Conservation (phyloP, 257 asterid species). For the Coffea eugenioides region DNA sequence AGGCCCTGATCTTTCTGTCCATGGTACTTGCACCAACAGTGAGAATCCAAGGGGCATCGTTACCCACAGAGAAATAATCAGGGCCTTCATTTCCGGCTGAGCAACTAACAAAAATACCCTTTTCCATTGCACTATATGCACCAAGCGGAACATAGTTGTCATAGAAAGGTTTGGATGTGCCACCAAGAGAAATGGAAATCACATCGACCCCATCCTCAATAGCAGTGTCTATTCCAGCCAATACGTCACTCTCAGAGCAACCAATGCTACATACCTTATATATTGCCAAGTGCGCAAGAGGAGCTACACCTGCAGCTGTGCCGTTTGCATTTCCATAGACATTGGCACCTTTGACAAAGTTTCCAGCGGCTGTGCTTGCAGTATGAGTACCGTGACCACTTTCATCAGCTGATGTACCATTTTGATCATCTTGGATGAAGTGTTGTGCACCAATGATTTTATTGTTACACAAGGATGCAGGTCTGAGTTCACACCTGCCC, state of each 20-base stretch:
- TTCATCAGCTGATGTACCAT: too few species aligned
- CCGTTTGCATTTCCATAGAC: constrained; percentile 21
- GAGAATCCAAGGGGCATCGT: constrained; percentile 23
- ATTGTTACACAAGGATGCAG: constrained; percentile 9
- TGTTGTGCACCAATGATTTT: constrained; percentile 20
- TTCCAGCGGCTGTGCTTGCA: constrained; percentile 22
- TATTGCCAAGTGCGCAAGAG: constrained; percentile 23
- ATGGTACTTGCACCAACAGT: constrained; percentile 21
- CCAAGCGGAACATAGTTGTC: background rate
- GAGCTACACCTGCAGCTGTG: constrained; percentile 20
- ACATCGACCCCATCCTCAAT: constrained; percentile 21
- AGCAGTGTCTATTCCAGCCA: constrained; percentile 18
- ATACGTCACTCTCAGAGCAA: constrained; percentile 16
- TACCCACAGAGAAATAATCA: background rate
- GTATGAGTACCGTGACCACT: too few species aligned
- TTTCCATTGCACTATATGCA: constrained; percentile 15
- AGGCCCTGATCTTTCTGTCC: constrained; percentile 17
- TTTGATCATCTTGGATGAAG: too few species aligned
- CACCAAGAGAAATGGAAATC: constrained; percentile 12
- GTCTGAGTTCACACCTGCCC: constrained; percentile 12
- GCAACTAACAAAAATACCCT: constrained; percentile 17
- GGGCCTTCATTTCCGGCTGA: constrained; percentile 19
- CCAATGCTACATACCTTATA: constrained; percentile 6
- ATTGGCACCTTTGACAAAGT: constrained; percentile 20
- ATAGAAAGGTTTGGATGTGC: background rate